Evolutionary conservation across 306 rosid genomes (phyloP), one percentile per base, ranked within the genome.

Genomic region (Citrullus mucosospermus): DNA sequence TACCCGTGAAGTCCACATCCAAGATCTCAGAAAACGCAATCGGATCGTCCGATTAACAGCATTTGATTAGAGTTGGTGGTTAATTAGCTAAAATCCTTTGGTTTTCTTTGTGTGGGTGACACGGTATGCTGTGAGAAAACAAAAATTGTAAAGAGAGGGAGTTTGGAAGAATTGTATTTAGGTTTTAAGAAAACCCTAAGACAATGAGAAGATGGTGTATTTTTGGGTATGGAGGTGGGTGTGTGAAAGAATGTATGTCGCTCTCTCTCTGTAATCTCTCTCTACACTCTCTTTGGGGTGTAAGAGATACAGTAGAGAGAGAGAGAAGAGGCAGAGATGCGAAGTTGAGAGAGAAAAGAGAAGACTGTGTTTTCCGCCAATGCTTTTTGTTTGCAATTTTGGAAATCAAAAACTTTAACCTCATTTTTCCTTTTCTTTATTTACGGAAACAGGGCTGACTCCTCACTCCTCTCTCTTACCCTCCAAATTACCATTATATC

Each of bases 21-120:
- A 81, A 90, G 99, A 96, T 96, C 98, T 91, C 84, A 60, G 82
- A 85, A 70, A 78, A 76, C 78, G 62, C 48, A 82, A 85, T 80
- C 85, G 89, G 93, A 93, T 90, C 92, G 86, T 88, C 83, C 80
- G 81, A 85, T 80, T 82, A 81, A 87, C 90, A 81, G 85, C 98
- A 96, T 82, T 78, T 63, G 30, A 18, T 0, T 18, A 55, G 3
- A 51, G 59, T n/a, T 6, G 59, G 10, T 51, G 56, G 56, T 3
- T 48, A 48, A 48, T 48, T 12, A 48, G 54, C 54, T 48, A 48
- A 48, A 48, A 48, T 3, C 5, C 14, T 2, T 48, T 48, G 54
- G 54, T 48, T 48, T 2, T 48, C 54, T 48, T 48, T 11, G 54
- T 11, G 54, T 14, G 53, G 53, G 17, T 48, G 54, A 44, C 28